Conservation (phyloP, 306 rosid species). For the Acacia crassicarpa region DNA sequence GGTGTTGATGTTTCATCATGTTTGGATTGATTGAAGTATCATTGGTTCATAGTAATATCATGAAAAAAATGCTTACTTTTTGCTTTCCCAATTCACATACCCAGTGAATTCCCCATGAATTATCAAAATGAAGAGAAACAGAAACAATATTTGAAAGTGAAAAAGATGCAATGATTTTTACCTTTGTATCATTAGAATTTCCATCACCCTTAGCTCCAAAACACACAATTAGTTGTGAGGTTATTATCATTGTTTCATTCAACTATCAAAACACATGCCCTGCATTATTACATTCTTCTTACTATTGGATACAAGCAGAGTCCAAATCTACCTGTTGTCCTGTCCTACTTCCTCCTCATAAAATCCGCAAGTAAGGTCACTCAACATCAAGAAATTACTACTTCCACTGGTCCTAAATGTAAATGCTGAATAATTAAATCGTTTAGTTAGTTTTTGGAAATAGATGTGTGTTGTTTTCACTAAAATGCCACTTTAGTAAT, state of each 20-base stretch:
- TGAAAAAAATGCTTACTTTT: background rate
- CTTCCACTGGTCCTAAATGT: no score
- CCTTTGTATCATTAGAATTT: constrained; percentile 80
- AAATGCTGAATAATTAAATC: no score
- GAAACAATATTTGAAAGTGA: background rate
- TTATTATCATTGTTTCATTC: constrained; percentile 6
- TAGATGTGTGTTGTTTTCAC: no score
- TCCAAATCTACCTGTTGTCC: constrained; percentile 15
- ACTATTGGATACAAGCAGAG: constrained; percentile 7
- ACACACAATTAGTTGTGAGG: constrained; percentile 45
- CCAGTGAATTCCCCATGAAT: background rate
- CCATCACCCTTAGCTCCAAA: constrained; percentile 89
- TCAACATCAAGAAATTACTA: background rate
- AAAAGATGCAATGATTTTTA: constrained; percentile 26
- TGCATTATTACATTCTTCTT: constrained; percentile 1
- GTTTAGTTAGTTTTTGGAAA: no score
- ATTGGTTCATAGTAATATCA: background rate
- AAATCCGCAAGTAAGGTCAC: background rate
- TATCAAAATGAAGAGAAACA: background rate
- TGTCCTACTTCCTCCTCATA: constrained; percentile 15
- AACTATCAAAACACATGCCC: constrained; percentile 18
- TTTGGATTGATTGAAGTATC: background rate
- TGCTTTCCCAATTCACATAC: background rate
- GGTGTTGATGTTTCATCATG: background rate
- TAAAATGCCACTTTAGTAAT: no score